Evolutionary conservation across 2,329 filamentous ascomycete genomes (phyloP), one percentile per base, ranked within the genome.

Genomic region (Pyricularia pennisetigena): DNA sequence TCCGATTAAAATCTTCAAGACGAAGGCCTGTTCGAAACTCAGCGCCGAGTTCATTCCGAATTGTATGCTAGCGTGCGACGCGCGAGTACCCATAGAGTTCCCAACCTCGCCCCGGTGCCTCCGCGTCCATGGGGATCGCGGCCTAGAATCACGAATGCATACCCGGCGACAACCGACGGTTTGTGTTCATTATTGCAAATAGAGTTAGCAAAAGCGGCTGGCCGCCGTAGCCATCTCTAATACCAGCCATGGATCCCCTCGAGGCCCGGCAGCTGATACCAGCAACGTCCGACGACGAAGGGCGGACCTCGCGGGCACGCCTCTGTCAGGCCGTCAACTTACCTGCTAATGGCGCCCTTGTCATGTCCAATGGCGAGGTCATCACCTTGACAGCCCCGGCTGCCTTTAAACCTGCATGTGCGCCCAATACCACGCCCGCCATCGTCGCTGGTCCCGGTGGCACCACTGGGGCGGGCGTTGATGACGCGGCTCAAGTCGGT

Each of bases 341-440:
- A 35, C 80, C 82, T 3, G 78, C 78, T 67, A 77, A 77, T 69
- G 82, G 81, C 67, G 74, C 83, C 65, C 74, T 85, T 71, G 81
- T 83, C 69, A 75, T 90, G 68, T 78, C 79, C 68, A 79, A 82
- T 71, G 82, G 81, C 71, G 81, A 84, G 68, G 80, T 83, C 71
- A 81, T 90, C 73, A 88, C 85, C 63, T 82, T 92, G 72, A 82
- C 84, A 65, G 78, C 82, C 69, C 81, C 86, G 70, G 85, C 86
- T 72, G 77, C 88, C 70, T 91, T 88, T 78, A 83, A 82, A 41
- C 86, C 86, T 10, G 77, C 80, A 68, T 90, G 88, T 76, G 81
- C 81, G 30, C 78, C 80, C 23, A 76, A 78, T 67, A 71, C 76
- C 29, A 74, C 76, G 57, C 79, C 79, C 64, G 75, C 76, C 66